Evolutionary conservation across 208 protist species (phyloP), one percentile per base, ranked within the genome.

Genomic region (Kentomonas sorsogonicus): DNA sequence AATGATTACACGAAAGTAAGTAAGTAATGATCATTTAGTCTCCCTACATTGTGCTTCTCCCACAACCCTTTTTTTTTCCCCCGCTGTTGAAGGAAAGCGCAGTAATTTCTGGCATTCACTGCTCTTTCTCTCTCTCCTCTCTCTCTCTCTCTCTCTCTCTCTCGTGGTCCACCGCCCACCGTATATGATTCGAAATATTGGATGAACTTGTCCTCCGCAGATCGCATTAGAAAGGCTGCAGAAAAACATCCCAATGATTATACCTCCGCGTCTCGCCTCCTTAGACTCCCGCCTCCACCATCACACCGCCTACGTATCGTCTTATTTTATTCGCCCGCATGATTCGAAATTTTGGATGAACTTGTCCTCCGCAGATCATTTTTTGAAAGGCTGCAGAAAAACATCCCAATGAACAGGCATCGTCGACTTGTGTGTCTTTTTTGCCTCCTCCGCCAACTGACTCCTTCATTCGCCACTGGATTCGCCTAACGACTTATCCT

Each of bases 141-240:
- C 4, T 52, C 7, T 18, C 31, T 52, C 27, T 31, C 4, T 52
- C 23, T 20, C 27, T 47, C 23, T 47, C 43, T 27, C 43, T 27
- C 7, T 26, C n/a, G 7, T 47, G 5, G 4, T 20, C 43, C 4
- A 27, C 43, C 20, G 6, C 43, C 20, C 9, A 5, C n/a, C 4
- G 6, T 52, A 52, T 30, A 55, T 43, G 58, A 63, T 63, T 63
- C 58, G 47, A 63, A 34, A 63, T n/a, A 11, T 45, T 63, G 58
- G 58, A 63, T 63, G 58, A 63, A 63, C 58, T 63, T 63, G 58
- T 63, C 58, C 58, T 63, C 58, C 58, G 45, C 58, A 63, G 41
- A 63, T 63, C 22, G 27, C 9, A 55, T 20, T 41, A 16, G 27
- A 55, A 3, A 55, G 51, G 51, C 51, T 55, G 51, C 30, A 63